Conservation (phyloP, 163 green algal species). For the Trebouxiophyceae sp. region DNA sequence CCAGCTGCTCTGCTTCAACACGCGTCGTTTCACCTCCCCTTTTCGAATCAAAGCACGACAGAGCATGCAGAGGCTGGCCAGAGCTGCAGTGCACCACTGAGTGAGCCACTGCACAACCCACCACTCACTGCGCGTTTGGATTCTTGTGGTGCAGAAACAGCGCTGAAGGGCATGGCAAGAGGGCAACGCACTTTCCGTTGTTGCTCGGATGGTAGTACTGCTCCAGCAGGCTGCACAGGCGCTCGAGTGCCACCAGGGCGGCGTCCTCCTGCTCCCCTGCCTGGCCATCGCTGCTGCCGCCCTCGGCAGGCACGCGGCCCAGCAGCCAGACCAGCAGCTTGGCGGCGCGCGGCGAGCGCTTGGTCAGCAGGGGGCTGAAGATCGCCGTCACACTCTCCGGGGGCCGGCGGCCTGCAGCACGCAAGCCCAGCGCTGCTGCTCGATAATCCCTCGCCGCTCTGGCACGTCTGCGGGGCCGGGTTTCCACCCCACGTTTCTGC, state of each 20-base stretch:
- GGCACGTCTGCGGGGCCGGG: too few relatives aligned
- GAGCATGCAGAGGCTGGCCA: too few relatives aligned
- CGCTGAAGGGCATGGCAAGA: background rate
- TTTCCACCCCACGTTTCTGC: too few relatives aligned
- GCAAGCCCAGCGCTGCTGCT: too few relatives aligned
- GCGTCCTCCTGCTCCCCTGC: constrained; percentile 4
- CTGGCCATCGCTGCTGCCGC: background rate
- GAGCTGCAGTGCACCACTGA: too few relatives aligned
- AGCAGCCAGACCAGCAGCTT: constrained; percentile 41
- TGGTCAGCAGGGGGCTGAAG: constrained; percentile 15
- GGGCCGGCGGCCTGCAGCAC: constrained; percentile 8
- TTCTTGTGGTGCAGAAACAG: too few relatives aligned
- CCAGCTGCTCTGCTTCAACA: too few relatives aligned
- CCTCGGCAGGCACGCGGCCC: constrained; percentile 6
- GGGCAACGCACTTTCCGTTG: constrained; percentile 30
- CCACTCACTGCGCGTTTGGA: too few relatives aligned
- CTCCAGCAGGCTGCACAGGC: constrained; percentile 64
- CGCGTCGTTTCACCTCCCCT: too few relatives aligned
- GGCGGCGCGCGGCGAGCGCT: constrained; percentile 2
- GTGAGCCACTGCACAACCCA: too few relatives aligned
- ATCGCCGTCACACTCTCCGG: constrained; percentile 11
- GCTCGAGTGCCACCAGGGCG: constrained; percentile 38
- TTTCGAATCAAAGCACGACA: too few relatives aligned
- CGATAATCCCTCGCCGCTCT: too few relatives aligned
- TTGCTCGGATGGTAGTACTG: constrained; percentile 90